These are phyloP conservation scores for Auriscalpium orientale DNA, from an alignment of 768 basidiomycete genomes.

Conservation along the genomic window DNA sequence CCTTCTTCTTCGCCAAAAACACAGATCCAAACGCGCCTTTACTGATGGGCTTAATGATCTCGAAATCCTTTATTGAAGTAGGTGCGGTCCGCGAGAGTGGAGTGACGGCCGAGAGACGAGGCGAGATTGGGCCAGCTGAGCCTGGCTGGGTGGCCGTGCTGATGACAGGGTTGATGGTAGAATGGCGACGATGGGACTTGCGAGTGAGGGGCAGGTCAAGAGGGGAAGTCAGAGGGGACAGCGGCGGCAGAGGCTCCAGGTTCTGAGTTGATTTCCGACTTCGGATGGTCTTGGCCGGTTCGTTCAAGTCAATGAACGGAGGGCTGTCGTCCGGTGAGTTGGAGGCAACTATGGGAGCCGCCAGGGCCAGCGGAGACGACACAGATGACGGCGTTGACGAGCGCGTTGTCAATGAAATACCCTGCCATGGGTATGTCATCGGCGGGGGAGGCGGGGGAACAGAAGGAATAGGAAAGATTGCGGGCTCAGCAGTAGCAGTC, in stretches of 20 bases:
- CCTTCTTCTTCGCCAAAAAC: constrained; percentile 96
- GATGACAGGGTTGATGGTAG: constrained; percentile 37
- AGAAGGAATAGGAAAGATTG: constrained; percentile 9
- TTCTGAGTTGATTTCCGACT: constrained; percentile 61
- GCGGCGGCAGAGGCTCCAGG: constrained; percentile 55
- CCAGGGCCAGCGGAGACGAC: constrained; percentile 80
- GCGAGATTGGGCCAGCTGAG: constrained; percentile 60
- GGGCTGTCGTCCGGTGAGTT: constrained; percentile 50
- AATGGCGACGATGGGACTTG: constrained; percentile 63
- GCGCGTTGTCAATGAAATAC: constrained; percentile 52
- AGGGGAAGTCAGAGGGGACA: constrained; percentile 62
- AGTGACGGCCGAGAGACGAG: constrained; percentile 72
- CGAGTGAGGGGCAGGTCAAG: constrained; percentile 42
- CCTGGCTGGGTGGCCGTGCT: constrained; percentile 57
- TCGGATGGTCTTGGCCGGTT: constrained; percentile 42
- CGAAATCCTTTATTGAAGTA: constrained; percentile 97
- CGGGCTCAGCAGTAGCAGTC: constrained; percentile 10
- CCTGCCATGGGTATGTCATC: constrained; percentile 31
- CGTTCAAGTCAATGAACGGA: constrained; percentile 63
- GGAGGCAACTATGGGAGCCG: constrained; percentile 75
- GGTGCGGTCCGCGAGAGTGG: constrained; percentile 74
- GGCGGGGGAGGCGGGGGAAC: constrained; percentile 23
- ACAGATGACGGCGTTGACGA: constrained; percentile 87
- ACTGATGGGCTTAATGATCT: constrained; percentile 98
- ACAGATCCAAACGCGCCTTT: constrained; percentile 99